Evolutionary conservation across 306 rosid genomes (phyloP), one percentile per base, ranked within the genome.

Genomic region (Prunus mira): DNA sequence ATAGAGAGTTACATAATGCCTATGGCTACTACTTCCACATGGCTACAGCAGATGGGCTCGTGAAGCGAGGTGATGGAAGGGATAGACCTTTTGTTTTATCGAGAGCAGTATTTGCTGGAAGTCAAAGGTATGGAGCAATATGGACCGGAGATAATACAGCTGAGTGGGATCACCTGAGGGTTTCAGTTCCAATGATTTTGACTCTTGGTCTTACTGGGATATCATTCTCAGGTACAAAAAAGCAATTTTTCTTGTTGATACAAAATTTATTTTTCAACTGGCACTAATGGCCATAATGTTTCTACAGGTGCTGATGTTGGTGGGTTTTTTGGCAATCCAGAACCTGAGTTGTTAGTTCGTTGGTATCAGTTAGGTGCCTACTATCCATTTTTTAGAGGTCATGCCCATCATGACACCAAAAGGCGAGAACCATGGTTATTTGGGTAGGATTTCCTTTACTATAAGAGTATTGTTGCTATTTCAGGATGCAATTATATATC

Each of bases 61-160:
- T 92, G 78, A 88, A 89, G 82, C 92, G 99, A 77, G 97, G 96
- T 76, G 87, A 89, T 75, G 93, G 97, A 67, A 88, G 84, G 45
- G 99, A 92, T 79, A 88, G 97, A 70, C 97, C 99, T 51, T 95
- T 95, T 80, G 99, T 95, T 69, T 81, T 95, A 81, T 85, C 98
- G 3, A 87, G 99, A 82, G 97, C 99, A 73, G 32, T 91, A 45
- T 95, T 92, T 84, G 92, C 99, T 30, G 99, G 99, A 82, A 92
- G 81, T 76, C 99, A 95, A 87, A 88, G 93, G 91, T 12, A 88
- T 78, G 97, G 97, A 65, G 97, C 97, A 50, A 50, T 92, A 79
- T 95, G 99, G 99, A 95, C 99, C 4, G 98, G 99, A 76, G 99
- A 95, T 87, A 95, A 92, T 84, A 11, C 93, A 76, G 99, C 99